These are phyloP conservation scores for Geranium brycei DNA, from an alignment of 345 rosid species.

Conservation along the genomic window DNA sequence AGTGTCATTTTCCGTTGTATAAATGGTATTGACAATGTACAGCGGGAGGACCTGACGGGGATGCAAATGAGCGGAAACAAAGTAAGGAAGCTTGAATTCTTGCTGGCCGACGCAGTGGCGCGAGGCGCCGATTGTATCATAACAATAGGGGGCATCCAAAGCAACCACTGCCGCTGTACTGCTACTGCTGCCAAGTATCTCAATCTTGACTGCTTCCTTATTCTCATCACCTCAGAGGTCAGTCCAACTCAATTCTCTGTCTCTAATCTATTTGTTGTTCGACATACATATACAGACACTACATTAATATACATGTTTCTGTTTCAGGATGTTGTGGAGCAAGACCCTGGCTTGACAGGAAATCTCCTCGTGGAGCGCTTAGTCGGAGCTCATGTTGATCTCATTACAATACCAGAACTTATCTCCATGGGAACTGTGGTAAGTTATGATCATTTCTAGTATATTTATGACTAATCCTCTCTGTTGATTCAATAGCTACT, in stretches of 20 bases:
- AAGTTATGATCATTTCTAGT: not conserved
- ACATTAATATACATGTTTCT: not conserved
- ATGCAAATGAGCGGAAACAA: slow-evolving; percentile 94
- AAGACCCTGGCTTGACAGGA: slow-evolving; percentile 82
- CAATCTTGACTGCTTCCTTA: slow-evolving; percentile 54
- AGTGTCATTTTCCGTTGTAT: not conserved
- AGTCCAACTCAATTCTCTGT: too few species aligned
- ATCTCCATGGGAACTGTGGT: slow-evolving; percentile 73
- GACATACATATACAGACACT: too few species aligned
- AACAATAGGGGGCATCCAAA: slow-evolving; percentile 85
- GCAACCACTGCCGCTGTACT: slow-evolving; percentile 90
- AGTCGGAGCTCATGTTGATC: slow-evolving; percentile 73
- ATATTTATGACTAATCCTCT: not conserved
- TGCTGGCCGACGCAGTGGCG: slow-evolving; percentile 74
- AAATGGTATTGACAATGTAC: slow-evolving; percentile 1
- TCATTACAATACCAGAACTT: slow-evolving; percentile 82
- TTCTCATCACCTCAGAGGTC: slow-evolving; percentile 76
- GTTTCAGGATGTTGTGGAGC: slow-evolving; percentile 60
- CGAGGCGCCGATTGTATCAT: slow-evolving; percentile 69
- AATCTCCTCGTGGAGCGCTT: slow-evolving; percentile 80
- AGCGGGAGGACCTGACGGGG: slow-evolving; percentile 83
- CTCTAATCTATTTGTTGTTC: too few species aligned
- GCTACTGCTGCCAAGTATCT: slow-evolving; percentile 81
- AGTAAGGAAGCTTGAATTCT: slow-evolving; percentile 73
- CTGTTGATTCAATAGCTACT: too few species aligned